Evolutionary conservation across 108 stramenopile species (phyloP).

Genomic region (Cyclotella choctawhatcheeana): DNA sequence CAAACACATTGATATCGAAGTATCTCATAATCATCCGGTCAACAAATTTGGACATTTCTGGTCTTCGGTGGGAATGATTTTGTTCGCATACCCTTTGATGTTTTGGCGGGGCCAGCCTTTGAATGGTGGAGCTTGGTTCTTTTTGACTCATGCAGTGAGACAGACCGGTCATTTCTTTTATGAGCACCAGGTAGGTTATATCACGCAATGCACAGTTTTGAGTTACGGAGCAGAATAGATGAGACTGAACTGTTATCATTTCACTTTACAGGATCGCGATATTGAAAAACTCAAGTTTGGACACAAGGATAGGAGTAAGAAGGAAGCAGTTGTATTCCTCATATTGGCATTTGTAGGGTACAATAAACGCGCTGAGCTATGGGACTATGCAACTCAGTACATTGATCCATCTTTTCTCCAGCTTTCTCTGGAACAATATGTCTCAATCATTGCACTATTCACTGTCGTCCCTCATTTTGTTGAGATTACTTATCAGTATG

Average conservation of each 20-base stretch:
- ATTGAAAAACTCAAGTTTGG: constrained; percentile 69
- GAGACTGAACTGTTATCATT: no score
- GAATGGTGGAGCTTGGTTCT: constrained; percentile 55
- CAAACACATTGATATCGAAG: constrained; percentile 66
- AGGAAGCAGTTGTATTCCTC: constrained; percentile 54
- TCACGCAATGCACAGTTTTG: no score
- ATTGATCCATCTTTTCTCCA: constrained; percentile 41
- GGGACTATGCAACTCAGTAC: constrained; percentile 32
- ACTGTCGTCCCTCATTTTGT: constrained; percentile 62
- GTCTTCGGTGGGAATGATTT: constrained; percentile 55
- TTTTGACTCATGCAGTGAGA: constrained; percentile 54
- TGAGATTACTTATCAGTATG: constrained; percentile 58
- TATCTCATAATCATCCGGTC: constrained; percentile 62
- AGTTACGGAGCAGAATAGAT: no score
- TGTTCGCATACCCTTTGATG: constrained; percentile 55
- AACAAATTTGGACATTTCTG: constrained; percentile 68
- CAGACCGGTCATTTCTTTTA: constrained; percentile 64
- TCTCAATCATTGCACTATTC: constrained; percentile 46
- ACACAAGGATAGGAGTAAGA: constrained; percentile 62
- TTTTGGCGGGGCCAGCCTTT: constrained; percentile 54
- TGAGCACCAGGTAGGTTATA: constrained; percentile 49
- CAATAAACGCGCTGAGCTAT: constrained; percentile 33
- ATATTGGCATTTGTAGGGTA: constrained; percentile 42
- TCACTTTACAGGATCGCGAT: constrained; percentile 47
- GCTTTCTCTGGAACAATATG: constrained; percentile 57